Evolutionary conservation across 2,329 filamentous ascomycete genomes (phyloP), one percentile per base, ranked within the genome.

Genomic region (Botrytis elliptica): DNA sequence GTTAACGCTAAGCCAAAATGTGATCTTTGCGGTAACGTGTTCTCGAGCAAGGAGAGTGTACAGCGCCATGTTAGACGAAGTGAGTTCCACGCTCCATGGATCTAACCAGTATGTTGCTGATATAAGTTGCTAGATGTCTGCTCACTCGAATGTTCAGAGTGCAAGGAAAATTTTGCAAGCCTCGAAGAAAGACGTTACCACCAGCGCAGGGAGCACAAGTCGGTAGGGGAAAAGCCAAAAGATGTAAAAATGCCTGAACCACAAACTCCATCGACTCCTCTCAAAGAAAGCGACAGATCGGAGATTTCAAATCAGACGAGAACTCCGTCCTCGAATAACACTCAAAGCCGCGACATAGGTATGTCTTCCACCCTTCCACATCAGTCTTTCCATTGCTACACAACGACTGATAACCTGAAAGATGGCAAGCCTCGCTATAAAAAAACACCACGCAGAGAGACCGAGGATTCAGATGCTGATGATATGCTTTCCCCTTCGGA

Each of bases 391-490:
- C 9, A 2, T 55, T 14, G 38, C 25, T 16, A 22, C 29, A 12
- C 20, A 22, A n/a, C 14, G 12, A n/a, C 22, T 60, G 6, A 70
- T 40, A 38, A 42, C 25, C 20, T 25, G 25, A 18, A 42, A 70
- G 52, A 36, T 38, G 68, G 68, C 18, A 44, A 46, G 18, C 40
- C n/a, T 46, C 55, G 52, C 18, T 70, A 70, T 22, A 70, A 70
- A 33, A 70, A 70, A 62, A 20, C 40, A 0, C 40, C 55, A 12
- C n/a, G 38, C 22, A 70, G 10, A 36, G 29, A 62, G 42, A 10
- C 22, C 1, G 55, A 70, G 16, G 55, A 46, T 33, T 70, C 68
- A 36, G 68, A 70, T 10, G 68, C 55, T 20, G 40, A 70, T 3
- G 55, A 62, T 14, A 60, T 62, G 40, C 36, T 68, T 38, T 62